These are phyloP conservation scores for Bipolaris victoriae DNA, from an alignment of 2,329 filamentous ascomycete genomes.

Conservation along the genomic window DNA sequence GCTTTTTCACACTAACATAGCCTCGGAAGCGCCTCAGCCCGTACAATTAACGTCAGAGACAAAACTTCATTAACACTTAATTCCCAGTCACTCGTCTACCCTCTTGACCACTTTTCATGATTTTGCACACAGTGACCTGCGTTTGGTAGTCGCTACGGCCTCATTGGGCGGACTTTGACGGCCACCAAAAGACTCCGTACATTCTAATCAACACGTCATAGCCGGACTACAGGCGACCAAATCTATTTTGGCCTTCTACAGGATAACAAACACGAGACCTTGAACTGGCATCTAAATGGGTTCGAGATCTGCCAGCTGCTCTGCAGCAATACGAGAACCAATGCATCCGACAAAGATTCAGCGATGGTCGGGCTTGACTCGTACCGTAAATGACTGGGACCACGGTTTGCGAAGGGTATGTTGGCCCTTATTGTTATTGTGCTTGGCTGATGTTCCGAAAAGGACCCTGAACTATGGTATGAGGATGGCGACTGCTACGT, in stretches of 20 bases:
- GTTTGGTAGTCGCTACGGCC: slow-evolving; percentile 7
- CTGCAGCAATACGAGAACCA: slow-evolving; percentile 22
- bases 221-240: slow-evolving; percentile 8
- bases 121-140: not conserved
- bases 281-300: not conserved
- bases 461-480: slow-evolving; percentile 77
- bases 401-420: slow-evolving; percentile 52
- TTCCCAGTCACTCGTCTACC: slow-evolving; percentile 28
- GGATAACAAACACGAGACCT: not conserved
- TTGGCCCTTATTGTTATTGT: slow-evolving; percentile 1
- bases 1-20: slow-evolving; percentile 32
- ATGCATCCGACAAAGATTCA: slow-evolving; percentile 37
- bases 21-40: slow-evolving; percentile 18
- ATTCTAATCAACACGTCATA: slow-evolving; percentile 13
- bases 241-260: slow-evolving; percentile 3
- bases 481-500: slow-evolving; percentile 72
- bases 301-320: slow-evolving; percentile 29
- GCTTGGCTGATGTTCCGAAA: slow-evolving; percentile 43
- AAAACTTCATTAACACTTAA: slow-evolving; percentile 23
- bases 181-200: slow-evolving; percentile 2
- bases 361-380: slow-evolving; percentile 44
- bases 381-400: slow-evolving; percentile 51
- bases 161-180: slow-evolving; percentile 6
- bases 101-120: slow-evolving; percentile 3
- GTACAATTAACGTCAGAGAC: slow-evolving; percentile 20